Percentiles rank a stretch among this genome's conserved stretches.
phyloP scores from a whole-genome alignment of 1,139 yeast genomes.

The Entelexis paramagnoliae region DNA sequence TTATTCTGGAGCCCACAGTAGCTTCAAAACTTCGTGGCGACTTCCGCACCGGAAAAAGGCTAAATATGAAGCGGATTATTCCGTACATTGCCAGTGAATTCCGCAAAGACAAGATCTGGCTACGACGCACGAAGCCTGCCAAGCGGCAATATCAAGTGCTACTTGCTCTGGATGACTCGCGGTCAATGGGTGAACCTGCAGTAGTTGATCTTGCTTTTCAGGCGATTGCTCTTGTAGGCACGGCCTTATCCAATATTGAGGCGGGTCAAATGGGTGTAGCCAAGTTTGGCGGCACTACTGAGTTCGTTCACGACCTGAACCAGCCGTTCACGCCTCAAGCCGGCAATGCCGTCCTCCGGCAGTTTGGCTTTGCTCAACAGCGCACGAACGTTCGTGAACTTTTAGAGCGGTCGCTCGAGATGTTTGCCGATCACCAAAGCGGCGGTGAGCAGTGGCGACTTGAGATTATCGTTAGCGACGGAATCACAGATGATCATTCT shows the following conservation, averaged over 20 bases:
- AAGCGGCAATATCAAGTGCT: slow-evolving; percentile 94
- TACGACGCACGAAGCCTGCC: slow-evolving; percentile 93
- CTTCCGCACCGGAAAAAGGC: slow-evolving; percentile 91
- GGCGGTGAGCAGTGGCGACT: slow-evolving; percentile 68
- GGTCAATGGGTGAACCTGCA: slow-evolving; percentile 85
- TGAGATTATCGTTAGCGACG: slow-evolving; percentile 66
- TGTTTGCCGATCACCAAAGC: slow-evolving; percentile 62
- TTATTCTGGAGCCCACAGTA: slow-evolving; percentile 88
- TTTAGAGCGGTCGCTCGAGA: slow-evolving; percentile 57
- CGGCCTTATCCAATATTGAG: slow-evolving; percentile 87
- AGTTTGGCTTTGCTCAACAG: slow-evolving; percentile 85
- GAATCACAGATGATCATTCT: slow-evolving; percentile 24
- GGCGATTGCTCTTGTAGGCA: slow-evolving; percentile 86
- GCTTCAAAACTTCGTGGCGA: slow-evolving; percentile 93
- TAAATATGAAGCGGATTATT: slow-evolving; percentile 94
- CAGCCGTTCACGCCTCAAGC: slow-evolving; percentile 72
- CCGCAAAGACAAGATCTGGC: slow-evolving; percentile 97
- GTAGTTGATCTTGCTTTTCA: slow-evolving; percentile 88
- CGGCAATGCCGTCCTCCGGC: slow-evolving; percentile 74
- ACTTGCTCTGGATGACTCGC: slow-evolving; percentile 96
- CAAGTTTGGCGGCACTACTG: slow-evolving; percentile 76
- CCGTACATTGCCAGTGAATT: slow-evolving; percentile 97
- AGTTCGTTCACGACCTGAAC: slow-evolving; percentile 83
- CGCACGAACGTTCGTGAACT: slow-evolving; percentile 73
- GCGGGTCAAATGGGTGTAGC: slow-evolving; percentile 89